These are phyloP conservation scores for Rhytidhysteron rufulum DNA, from an alignment of 2,329 filamentous ascomycete genomes.

Conservation along the genomic window DNA sequence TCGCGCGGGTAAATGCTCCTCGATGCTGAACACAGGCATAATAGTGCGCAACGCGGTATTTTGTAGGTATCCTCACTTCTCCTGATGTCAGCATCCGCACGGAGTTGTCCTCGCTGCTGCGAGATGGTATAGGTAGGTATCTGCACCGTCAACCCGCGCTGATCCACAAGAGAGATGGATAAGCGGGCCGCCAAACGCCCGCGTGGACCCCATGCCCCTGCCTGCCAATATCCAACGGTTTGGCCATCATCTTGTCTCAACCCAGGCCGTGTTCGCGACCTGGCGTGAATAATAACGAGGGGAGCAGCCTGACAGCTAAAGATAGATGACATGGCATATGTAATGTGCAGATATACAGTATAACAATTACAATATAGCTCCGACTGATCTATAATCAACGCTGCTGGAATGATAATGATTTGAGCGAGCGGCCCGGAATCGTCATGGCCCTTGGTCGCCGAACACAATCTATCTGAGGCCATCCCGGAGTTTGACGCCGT, in stretches of 20 bases:
- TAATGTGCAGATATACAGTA: not conserved
- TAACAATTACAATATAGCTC: not conserved
- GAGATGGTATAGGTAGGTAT: too few species aligned
- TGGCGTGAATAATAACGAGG: too few species aligned
- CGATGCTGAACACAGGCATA: too few species aligned
- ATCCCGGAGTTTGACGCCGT: not conserved
- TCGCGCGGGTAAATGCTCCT: not conserved
- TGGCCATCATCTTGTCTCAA: too few species aligned
- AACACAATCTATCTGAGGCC: conserved; percentile 2
- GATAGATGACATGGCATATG: not conserved
- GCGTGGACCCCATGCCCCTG: conserved; percentile 6
- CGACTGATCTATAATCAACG: not conserved
- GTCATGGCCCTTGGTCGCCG: not conserved
- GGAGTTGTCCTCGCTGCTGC: too few species aligned
- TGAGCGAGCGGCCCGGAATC: not conserved
- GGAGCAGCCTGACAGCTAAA: not conserved
- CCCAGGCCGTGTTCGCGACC: too few species aligned
- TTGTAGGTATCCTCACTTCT: too few species aligned
- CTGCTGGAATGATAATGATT: not conserved
- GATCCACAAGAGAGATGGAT: conserved; percentile 9
- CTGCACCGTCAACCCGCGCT: too few species aligned
- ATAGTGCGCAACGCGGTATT: too few species aligned
- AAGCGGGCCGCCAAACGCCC: conserved; percentile 13
- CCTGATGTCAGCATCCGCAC: conserved; percentile 4
- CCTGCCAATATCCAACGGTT: conserved; percentile 11